Conservation (phyloP, 2,329 filamentous ascomycete genomes). For the Colletotrichum incanum region DNA sequence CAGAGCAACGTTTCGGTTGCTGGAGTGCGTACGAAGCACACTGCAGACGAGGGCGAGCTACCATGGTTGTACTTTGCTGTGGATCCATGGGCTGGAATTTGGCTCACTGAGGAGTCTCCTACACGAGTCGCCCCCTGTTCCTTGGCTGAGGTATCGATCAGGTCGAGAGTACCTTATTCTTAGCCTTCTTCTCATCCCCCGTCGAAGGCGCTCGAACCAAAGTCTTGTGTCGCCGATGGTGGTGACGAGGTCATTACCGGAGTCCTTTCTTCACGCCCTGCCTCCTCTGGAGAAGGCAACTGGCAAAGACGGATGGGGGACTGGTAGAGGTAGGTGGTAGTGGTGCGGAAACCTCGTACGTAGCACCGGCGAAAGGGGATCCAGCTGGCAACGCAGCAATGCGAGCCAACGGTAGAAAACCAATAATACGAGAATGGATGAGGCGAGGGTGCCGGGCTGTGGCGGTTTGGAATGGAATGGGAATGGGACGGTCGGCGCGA, state of each 20-base stretch:
- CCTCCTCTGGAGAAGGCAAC: neutral
- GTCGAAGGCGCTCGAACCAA: neutral
- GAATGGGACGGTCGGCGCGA: slow-evolving; percentile 9
- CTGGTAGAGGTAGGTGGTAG: neutral
- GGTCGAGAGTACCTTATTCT: slow-evolving; percentile 23
- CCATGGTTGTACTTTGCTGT: slow-evolving; percentile 12
- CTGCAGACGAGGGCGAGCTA: slow-evolving; percentile 1
- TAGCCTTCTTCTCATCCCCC: slow-evolving; percentile 3
- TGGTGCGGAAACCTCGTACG: neutral
- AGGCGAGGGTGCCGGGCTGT: slow-evolving; percentile 37
- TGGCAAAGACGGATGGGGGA: neutral
- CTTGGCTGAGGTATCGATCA: slow-evolving; percentile 12
- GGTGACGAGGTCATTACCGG: neutral
- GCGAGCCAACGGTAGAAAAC: slow-evolving; percentile 13
- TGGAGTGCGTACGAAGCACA: neutral
- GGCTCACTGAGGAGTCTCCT: neutral
- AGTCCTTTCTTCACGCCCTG: neutral
- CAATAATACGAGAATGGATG: slow-evolving; percentile 36
- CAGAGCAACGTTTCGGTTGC: slow-evolving; percentile 9
- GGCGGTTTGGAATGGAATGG: slow-evolving; percentile 33
- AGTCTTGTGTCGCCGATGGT: neutral
- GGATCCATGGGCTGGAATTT: neutral
- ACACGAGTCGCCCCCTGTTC: slow-evolving; percentile 13
- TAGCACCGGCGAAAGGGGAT: neutral
- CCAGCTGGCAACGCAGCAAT: slow-evolving; percentile 10